These are phyloP conservation scores for Penicillium paxilli DNA, from an alignment of 495 filamentous ascomycete species.

Conservation along the genomic window DNA sequence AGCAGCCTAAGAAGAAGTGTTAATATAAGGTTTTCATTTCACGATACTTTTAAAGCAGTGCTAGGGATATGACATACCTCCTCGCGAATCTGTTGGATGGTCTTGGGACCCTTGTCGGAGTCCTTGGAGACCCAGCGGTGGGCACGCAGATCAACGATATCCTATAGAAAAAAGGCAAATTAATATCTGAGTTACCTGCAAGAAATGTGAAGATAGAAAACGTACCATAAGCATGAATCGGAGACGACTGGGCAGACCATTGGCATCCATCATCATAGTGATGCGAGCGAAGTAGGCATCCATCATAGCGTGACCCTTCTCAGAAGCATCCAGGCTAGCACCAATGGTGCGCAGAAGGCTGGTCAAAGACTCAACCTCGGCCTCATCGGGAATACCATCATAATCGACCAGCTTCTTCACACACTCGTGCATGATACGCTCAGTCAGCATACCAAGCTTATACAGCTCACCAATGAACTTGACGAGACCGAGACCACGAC, in stretches of 20 bases:
- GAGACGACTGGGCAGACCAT: constrained; percentile 79
- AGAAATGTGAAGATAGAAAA: background rate
- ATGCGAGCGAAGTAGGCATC: constrained; percentile 93
- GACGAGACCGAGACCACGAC: constrained; percentile 93
- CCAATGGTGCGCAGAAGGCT: constrained; percentile 93
- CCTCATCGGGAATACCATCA: constrained; percentile 88
- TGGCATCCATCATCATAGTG: constrained; percentile 70
- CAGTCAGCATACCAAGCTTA: constrained; percentile 97
- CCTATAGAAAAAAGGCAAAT: constrained; percentile 45
- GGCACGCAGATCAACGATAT: constrained; percentile 80
- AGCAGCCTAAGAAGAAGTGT: constrained; percentile 52
- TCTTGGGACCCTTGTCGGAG: constrained; percentile 88
- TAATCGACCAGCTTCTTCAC: constrained; percentile 96
- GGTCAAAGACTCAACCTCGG: constrained; percentile 90
- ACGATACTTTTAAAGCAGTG: no score
- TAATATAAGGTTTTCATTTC: no score
- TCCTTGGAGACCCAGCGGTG: constrained; percentile 82
- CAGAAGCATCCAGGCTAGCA: constrained; percentile 74
- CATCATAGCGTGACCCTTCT: constrained; percentile 81
- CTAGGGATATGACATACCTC: constrained; percentile 60
- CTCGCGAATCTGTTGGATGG: constrained; percentile 83
- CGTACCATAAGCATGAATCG: constrained; percentile 89
- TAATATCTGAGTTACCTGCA: background rate
- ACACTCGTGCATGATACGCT: constrained; percentile 99
- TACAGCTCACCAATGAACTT: constrained; percentile 99